Evolutionary conservation across 306 rosid genomes (phyloP), one percentile per base, ranked within the genome.

Genomic region (Rosa persica): DNA sequence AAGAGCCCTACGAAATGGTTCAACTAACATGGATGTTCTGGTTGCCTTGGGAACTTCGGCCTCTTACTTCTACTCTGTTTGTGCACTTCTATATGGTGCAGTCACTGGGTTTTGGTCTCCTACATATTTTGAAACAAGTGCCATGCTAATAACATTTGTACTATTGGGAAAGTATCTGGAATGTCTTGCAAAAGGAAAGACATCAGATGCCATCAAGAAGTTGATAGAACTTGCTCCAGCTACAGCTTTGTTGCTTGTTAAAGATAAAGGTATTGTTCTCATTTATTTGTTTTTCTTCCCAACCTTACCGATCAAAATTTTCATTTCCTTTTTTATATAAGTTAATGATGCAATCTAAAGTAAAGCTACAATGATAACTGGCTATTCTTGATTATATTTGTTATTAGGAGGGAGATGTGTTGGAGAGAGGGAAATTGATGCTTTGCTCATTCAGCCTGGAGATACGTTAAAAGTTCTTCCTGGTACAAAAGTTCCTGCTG

Each of bases 21-120:
- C 99, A 25, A 91, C 98, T 49, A 96, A 96, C 87, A 96, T 96
- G 99, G 99, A 96, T 81, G 99, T 96, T 78, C 85, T 96, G 82
- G 96, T 96, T 83, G 98, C 98, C 51, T 84, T 96, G 93, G 99
- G 99, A 77, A 96, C 99, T 69, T 91, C 99, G 0, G 99, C 98
- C 58, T 89, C 99, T 72, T 96, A 96, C n/a, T 81, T 88, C 78
- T 96, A 96, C 85, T 96, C 99, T 81, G 96, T 96, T 61, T 87
- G 88, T 73, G 99, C 99, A 40, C 99, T 96, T 83, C 87, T 96
- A 42, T 96, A 93, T 78, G 99, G 99, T 80, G 98, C 99, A 65
- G 44, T 90, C 60, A 91, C 97, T 82, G 99, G 97, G 76, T 93
- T 93, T 81, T 91, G 99, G 98, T 90, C 98, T 72, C 96, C 98